Evolutionary conservation across 352 stramenopile genomes (phyloP).

Genomic region (Globisporangium acanthophoron): DNA sequence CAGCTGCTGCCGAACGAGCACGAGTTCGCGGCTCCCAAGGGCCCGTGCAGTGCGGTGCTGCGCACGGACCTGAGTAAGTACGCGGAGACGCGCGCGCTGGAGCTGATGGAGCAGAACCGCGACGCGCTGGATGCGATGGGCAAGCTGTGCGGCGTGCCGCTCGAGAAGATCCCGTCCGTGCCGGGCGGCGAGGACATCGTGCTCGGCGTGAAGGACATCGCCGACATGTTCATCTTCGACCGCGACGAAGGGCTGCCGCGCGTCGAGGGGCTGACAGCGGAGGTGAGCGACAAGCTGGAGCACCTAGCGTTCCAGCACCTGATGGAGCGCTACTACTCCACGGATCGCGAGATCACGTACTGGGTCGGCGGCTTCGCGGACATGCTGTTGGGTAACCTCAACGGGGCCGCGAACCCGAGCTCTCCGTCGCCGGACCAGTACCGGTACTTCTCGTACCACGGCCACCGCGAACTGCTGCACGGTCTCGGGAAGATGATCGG

Average conservation of each 20-base stretch:
- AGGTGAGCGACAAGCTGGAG: constrained; percentile 38
- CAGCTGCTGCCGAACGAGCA: constrained; percentile 71
- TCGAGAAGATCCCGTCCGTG: constrained; percentile 35
- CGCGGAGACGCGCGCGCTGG: constrained; percentile 21
- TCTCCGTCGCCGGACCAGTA: constrained; percentile 47
- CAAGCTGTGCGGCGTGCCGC: constrained; percentile 61
- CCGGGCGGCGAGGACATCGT: constrained; percentile 29
- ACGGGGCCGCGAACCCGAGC: constrained; percentile 38
- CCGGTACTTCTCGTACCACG: constrained; percentile 81
- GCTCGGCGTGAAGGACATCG: constrained; percentile 60
- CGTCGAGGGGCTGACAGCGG: constrained; percentile 35
- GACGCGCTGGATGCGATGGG: constrained; percentile 30
- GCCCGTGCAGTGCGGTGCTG: constrained; percentile 51
- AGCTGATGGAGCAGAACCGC: constrained; percentile 36
- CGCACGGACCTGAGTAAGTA: constrained; percentile 49
- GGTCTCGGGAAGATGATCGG: constrained; percentile 74
- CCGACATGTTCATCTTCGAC: constrained; percentile 72
- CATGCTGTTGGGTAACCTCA: constrained; percentile 46
- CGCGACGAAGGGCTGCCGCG: constrained; percentile 51
- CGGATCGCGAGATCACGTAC: constrained; percentile 55
- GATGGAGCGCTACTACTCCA: constrained; percentile 68
- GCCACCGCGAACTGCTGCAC: constrained; percentile 75
- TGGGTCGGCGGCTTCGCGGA: constrained; percentile 60
- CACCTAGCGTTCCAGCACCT: constrained; percentile 65
- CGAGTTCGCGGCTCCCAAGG: constrained; percentile 78